Evolutionary conservation across 2,329 filamentous ascomycete species (phyloP).

Genomic region (Alternaria arbusti): DNA sequence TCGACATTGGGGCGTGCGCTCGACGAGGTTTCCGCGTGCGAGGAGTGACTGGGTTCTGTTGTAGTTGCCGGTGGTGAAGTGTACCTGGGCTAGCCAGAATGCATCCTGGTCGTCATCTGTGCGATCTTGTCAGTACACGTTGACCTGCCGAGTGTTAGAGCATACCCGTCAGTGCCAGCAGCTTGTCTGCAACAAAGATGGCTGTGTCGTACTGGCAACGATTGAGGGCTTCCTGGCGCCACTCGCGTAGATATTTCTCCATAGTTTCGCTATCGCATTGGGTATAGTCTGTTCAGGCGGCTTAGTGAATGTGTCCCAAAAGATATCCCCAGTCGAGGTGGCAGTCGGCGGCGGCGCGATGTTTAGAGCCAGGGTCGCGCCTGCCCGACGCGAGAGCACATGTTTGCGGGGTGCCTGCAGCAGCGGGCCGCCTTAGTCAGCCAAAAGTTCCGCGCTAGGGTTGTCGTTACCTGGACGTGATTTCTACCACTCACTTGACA

Average conservation of each 20-base stretch:
- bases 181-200: conserved; percentile 96
- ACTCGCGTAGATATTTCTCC: conserved; percentile 92
- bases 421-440: conserved; percentile 21
- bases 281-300: neutral
- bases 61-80: conserved; percentile 95
- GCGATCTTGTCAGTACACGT: conserved; percentile 13
- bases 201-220: conserved; percentile 96
- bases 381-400: conserved; percentile 25
- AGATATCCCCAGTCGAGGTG: neutral
- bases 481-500: neutral
- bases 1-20: conserved; percentile 82
- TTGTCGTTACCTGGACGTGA: conserved; percentile 9
- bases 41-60: conserved; percentile 88
- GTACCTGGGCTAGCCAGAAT: conserved; percentile 97
- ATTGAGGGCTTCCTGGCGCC: conserved; percentile 93
- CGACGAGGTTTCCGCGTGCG: conserved; percentile 79
- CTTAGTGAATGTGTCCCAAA: neutral
- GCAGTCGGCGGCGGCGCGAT: neutral
- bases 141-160: neutral
- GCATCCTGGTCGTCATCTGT: conserved; percentile 91
- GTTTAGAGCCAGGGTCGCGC: conserved; percentile 19
- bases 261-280: conserved; percentile 57
- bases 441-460: conserved; percentile 4
- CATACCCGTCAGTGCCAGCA: conserved; percentile 89
- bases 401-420: conserved; percentile 23